A percentile compares a stretch with the other conserved stretches of the same genome.
Evolutionary conservation across 257 asterid species (phyloP).

Genomic region (Solanum chilense): DNA sequence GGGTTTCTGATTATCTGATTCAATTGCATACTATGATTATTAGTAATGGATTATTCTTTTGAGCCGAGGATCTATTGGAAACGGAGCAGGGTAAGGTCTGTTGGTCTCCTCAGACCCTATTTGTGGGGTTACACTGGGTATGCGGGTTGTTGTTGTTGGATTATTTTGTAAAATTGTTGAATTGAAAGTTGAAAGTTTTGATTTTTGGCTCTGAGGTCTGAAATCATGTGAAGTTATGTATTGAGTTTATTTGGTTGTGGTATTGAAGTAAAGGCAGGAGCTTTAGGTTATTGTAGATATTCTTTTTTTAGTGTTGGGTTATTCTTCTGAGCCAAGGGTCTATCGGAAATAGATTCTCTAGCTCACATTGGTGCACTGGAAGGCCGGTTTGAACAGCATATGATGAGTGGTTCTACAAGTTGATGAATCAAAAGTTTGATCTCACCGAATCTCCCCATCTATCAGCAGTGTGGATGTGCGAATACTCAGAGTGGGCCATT

Average conservation of each 20-base stretch:
- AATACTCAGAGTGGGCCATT: not conserved
- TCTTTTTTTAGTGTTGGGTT: not conserved
- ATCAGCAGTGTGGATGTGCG: not conserved
- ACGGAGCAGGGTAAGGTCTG: not conserved
- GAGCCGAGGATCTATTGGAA: not conserved
- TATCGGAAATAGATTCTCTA: not conserved
- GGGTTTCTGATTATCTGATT: not conserved
- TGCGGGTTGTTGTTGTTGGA: not conserved
- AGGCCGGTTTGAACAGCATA: not conserved
- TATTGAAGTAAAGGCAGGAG: not conserved
- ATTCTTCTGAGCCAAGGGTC: not conserved
- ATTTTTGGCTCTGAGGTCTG: not conserved
- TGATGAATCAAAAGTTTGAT: not conserved
- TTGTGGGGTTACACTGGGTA: not conserved
- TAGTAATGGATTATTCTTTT: not conserved
- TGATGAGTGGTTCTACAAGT: not conserved
- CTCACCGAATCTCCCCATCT: not conserved
- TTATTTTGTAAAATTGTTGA: not conserved
- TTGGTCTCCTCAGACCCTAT: not conserved
- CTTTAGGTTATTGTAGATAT: not conserved
- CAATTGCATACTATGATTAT: not conserved
- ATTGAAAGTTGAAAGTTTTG: not conserved
- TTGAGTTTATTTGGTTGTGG: not conserved
- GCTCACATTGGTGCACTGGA: not conserved
- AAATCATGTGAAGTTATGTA: not conserved